Percentiles rank a stretch among this genome's conserved stretches.
These are phyloP conservation scores for Alternaria sp. DNA, from an alignment of 2,329 filamentous ascomycete species.

Conservation along the genomic window DNA sequence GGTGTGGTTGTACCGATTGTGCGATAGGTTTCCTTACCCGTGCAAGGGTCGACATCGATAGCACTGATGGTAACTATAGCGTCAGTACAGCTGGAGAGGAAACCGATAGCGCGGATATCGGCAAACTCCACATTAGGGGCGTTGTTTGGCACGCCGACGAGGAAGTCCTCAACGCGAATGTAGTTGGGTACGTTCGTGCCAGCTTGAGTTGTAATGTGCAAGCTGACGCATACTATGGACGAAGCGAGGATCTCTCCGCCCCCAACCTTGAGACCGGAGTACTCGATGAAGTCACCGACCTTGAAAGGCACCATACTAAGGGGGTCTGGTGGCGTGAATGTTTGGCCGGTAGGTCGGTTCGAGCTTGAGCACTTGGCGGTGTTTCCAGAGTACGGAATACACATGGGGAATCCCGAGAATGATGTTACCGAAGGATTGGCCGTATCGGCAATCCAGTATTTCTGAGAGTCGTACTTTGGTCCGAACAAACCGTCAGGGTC, in stretches of 20 bases:
- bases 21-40: constrained; percentile 51
- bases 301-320: constrained; percentile 54
- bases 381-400: constrained; percentile 56
- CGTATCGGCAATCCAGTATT: constrained; percentile 60
- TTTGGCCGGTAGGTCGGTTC: constrained; percentile 48
- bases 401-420: constrained; percentile 64
- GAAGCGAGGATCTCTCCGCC: constrained; percentile 50
- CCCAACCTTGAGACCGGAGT: constrained; percentile 46
- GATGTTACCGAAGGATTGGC: constrained; percentile 59
- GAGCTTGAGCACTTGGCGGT: constrained; percentile 50
- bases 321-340: constrained; percentile 48
- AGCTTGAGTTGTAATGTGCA: constrained; percentile 50
- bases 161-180: constrained; percentile 55
- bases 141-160: constrained; percentile 53
- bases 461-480: constrained; percentile 34
- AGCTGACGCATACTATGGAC: constrained; percentile 50
- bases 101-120: constrained; percentile 48
- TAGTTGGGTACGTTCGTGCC: constrained; percentile 48
- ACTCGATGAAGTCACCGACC: constrained; percentile 55
- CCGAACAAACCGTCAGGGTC: constrained; percentile 58
- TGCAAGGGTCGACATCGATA: constrained; percentile 56
- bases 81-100: constrained; percentile 49
- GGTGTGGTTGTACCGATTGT: constrained; percentile 48
- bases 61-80: constrained; percentile 50
- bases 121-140: constrained; percentile 51